phyloP scores from a whole-genome alignment of 352 stramenopile species.

The Pythium aphanidermatum region DNA sequence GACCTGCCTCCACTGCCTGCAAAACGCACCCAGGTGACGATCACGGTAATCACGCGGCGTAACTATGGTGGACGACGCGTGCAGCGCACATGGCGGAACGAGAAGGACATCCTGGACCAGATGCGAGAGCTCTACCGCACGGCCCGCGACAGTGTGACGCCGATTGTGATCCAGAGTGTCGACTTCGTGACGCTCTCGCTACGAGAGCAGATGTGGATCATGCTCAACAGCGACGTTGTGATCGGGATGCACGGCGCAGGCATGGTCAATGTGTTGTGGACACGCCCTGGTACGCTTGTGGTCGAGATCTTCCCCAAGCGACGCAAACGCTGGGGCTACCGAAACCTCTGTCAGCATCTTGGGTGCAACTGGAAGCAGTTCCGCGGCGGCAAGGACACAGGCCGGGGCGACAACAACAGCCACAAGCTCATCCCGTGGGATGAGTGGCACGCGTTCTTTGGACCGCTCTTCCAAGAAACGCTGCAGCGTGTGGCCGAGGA shows the following conservation, averaged over 20 bases:
- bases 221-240: constrained; percentile 64
- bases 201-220: constrained; percentile 53
- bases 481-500: not conserved
- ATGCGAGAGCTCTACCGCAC: constrained; percentile 17
- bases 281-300: constrained; percentile 39
- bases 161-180: constrained; percentile 43
- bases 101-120: constrained; percentile 13
- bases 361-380: constrained; percentile 59
- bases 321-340: constrained; percentile 56
- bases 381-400: constrained; percentile 25
- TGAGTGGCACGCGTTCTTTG: constrained; percentile 52
- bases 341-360: constrained; percentile 68
- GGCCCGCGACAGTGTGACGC: not conserved
- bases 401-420: constrained; percentile 32
- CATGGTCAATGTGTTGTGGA: constrained; percentile 71
- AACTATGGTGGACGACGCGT: constrained; percentile 16
- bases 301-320: constrained; percentile 70
- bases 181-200: constrained; percentile 61
- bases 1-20: not conserved
- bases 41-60: constrained; percentile 24
- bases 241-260: constrained; percentile 80
- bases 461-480: constrained; percentile 26
- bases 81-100: constrained; percentile 24
- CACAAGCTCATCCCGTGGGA: constrained; percentile 45
- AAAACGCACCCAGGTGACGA: not conserved